phyloP scores from a whole-genome alignment of 2,329 filamentous ascomycete species.

The Acrocalymma vagum region DNA sequence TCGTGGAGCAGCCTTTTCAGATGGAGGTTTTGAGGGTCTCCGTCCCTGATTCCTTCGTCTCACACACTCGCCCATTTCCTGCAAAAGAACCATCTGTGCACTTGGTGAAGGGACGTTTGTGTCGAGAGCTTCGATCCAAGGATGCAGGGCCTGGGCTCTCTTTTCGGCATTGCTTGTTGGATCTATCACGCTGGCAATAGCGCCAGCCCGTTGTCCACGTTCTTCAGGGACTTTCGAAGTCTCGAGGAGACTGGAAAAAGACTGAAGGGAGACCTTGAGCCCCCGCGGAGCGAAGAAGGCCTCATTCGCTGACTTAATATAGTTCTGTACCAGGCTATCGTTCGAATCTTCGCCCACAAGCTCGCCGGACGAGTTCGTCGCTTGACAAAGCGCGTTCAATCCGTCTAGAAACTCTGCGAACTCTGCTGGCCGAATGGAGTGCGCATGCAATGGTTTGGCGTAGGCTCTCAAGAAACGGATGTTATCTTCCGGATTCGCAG shows the following conservation, averaged over 20 bases:
- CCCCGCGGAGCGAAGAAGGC: slow-evolving; percentile 43
- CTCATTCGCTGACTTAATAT: slow-evolving; percentile 38
- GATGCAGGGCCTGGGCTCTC: slow-evolving; percentile 35
- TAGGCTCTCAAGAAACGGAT: slow-evolving; percentile 39
- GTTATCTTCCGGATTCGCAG: slow-evolving; percentile 11
- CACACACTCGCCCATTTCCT: slow-evolving; percentile 25
- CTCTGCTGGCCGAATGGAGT: slow-evolving; percentile 36
- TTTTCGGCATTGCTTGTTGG: slow-evolving; percentile 13
- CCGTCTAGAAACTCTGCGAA: slow-evolving; percentile 45
- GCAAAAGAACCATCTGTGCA: slow-evolving; percentile 18
- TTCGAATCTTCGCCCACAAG: slow-evolving; percentile 11
- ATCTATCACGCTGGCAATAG: slow-evolving; percentile 26
- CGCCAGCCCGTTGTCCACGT: slow-evolving; percentile 29
- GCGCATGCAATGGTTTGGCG: slow-evolving; percentile 35
- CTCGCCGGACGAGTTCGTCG: slow-evolving; percentile 15
- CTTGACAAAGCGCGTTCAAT: slow-evolving; percentile 36
- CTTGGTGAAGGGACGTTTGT: slow-evolving; percentile 25
- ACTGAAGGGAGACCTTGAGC: slow-evolving; percentile 32
- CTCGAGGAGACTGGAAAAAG: slow-evolving; percentile 29
- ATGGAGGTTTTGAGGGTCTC: neutral
- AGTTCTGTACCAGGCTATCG: slow-evolving; percentile 27
- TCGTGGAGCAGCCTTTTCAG: neutral
- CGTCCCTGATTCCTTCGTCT: slow-evolving; percentile 1
- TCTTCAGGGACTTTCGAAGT: slow-evolving; percentile 28
- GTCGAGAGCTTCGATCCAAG: slow-evolving; percentile 40